These are phyloP conservation scores for Cucumis hystrix DNA, from an alignment of 306 rosid genomes.

Conservation along the genomic window DNA sequence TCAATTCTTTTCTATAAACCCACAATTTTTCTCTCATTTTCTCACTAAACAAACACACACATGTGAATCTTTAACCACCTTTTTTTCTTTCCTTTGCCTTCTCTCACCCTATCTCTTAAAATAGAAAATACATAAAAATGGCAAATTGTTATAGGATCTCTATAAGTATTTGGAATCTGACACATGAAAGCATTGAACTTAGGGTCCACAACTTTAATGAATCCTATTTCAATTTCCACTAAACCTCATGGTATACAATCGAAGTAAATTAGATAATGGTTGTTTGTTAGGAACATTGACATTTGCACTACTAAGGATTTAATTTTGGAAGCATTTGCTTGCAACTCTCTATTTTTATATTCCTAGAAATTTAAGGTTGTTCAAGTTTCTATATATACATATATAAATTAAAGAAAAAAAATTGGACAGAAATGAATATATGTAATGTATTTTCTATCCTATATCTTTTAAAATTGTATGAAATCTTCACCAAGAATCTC, in stretches of 20 bases:
- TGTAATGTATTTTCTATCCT: no score
- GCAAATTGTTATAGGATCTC: background rate
- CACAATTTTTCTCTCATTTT: conserved; percentile 4
- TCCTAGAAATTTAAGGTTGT: background rate
- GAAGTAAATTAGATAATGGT: background rate
- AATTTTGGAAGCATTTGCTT: background rate
- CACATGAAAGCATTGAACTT: background rate
- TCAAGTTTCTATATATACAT: no score
- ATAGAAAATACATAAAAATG: background rate
- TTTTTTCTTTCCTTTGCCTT: no score
- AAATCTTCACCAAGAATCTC: no score
- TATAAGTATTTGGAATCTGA: background rate
- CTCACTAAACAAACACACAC: background rate
- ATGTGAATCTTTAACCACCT: background rate
- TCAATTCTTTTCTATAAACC: conserved; percentile 1
- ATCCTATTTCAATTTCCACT: background rate
- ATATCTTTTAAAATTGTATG: no score
- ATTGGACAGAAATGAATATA: no score
- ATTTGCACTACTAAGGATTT: background rate
- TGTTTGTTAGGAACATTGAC: background rate
- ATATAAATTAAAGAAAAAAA: no score
- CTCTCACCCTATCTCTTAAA: background rate
- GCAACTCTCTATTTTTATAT: background rate
- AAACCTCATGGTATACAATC: background rate
- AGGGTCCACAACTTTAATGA: background rate